These are phyloP conservation scores for Clarireedia paspali DNA, from an alignment of 2,329 filamentous ascomycete genomes.

Conservation along the genomic window DNA sequence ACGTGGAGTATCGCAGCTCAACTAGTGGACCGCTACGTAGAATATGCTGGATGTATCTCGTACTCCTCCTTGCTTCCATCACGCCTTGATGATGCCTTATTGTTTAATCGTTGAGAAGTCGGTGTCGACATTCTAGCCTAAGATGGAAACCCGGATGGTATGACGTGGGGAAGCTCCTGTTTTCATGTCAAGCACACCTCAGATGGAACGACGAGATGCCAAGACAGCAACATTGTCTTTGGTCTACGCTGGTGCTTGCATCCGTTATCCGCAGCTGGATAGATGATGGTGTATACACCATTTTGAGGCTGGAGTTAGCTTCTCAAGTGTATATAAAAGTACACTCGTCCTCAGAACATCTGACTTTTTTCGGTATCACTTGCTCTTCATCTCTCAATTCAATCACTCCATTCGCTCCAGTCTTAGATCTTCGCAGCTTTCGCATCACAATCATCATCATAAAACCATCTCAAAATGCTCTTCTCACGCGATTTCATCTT, in stretches of 20 bases:
- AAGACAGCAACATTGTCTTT: too few species aligned
- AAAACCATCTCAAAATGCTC: conserved; percentile 4
- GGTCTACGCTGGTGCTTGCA: not conserved
- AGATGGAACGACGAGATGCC: not conserved
- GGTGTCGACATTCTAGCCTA: not conserved
- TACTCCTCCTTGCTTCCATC: conserved; percentile 6
- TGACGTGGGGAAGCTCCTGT: not conserved
- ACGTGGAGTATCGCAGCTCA: not conserved
- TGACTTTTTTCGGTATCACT: not conserved
- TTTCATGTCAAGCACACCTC: not conserved
- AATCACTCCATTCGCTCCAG: too few species aligned
- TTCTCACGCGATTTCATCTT: conserved; percentile 7
- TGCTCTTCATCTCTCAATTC: too few species aligned
- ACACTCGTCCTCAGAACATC: not conserved
- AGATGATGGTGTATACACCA: not conserved
- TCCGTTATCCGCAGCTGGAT: not conserved
- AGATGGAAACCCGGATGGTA: not conserved
- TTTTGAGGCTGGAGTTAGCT: not conserved
- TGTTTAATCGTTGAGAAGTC: not conserved
- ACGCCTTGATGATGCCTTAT: not conserved
- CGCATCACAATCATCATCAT: not conserved
- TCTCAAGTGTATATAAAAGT: not conserved
- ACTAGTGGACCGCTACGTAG: not conserved
- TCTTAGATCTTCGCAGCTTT: not conserved
- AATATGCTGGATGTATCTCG: not conserved